phyloP scores from a whole-genome alignment of 2,329 filamentous ascomycete species.

The Pseudogymnoascus sp. region DNA sequence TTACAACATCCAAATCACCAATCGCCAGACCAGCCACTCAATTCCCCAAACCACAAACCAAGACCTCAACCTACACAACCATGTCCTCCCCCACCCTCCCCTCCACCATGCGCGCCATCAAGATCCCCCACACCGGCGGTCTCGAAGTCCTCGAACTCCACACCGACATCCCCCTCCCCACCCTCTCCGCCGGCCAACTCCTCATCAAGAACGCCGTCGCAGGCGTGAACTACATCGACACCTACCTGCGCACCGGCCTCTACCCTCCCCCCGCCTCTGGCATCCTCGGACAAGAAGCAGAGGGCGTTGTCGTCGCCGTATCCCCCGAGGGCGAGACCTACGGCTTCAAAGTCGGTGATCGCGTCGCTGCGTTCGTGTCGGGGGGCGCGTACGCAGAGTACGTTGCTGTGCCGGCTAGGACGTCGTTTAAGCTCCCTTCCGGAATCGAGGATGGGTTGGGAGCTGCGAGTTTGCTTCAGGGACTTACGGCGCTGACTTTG shows the following conservation, averaged over 20 bases:
- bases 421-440: slow-evolving; percentile 55
- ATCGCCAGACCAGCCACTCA: not conserved
- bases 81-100: slow-evolving; percentile 16
- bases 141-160: slow-evolving; percentile 64
- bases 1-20: not conserved
- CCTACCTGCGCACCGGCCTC: slow-evolving; percentile 78
- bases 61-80: not conserved
- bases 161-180: slow-evolving; percentile 62
- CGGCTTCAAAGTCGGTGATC: slow-evolving; percentile 56
- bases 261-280: slow-evolving; percentile 66
- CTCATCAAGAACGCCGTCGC: slow-evolving; percentile 73
- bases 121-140: slow-evolving; percentile 64
- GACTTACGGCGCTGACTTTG: slow-evolving; percentile 72
- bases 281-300: slow-evolving; percentile 71
- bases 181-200: slow-evolving; percentile 59
- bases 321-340: slow-evolving; percentile 44
- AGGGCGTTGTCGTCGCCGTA: slow-evolving; percentile 59
- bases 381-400: slow-evolving; percentile 47
- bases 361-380: slow-evolving; percentile 59
- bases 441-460: slow-evolving; percentile 52
- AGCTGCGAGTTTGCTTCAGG: slow-evolving; percentile 67
- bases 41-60: not conserved
- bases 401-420: slow-evolving; percentile 43
- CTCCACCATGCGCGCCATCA: slow-evolving; percentile 50
- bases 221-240: slow-evolving; percentile 87